Conservation (phyloP, 176 grass and related monocot genomes). For the Musa troglodytarum region DNA sequence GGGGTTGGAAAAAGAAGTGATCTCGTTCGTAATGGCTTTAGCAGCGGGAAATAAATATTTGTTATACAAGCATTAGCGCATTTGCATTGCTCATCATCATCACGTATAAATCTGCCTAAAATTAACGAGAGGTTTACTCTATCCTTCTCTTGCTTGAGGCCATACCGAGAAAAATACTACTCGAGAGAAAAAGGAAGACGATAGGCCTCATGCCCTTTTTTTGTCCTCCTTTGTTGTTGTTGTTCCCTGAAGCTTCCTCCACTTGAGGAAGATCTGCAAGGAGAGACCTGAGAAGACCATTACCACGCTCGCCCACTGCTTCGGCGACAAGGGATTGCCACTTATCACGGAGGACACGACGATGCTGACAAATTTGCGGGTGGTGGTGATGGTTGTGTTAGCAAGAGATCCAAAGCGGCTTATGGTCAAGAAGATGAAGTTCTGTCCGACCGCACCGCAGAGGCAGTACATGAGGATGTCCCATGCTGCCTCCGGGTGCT, state of each 20-base stretch:
- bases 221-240: neutral
- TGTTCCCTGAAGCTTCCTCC: conserved; percentile 17
- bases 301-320: conserved; percentile 20
- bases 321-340: conserved; percentile 13
- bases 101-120: neutral
- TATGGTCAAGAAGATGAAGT: conserved; percentile 99
- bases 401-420: conserved; percentile 85
- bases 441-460: conserved; percentile 75
- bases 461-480: conserved; percentile 84
- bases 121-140: too few relatives aligned
- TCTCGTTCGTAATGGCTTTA: neutral
- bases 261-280: conserved; percentile 25
- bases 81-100: neutral
- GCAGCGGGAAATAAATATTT: neutral
- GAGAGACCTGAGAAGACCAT: conserved; percentile 26
- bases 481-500: conserved; percentile 89
- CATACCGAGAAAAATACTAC: too few relatives aligned
- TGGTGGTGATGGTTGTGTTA: conserved; percentile 95
- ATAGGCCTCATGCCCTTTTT: conserved; percentile 1
- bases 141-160: too few relatives aligned
- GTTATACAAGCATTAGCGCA: neutral
- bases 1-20: neutral
- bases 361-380: conserved; percentile 44
- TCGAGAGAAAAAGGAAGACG: neutral
- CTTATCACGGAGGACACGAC: conserved; percentile 14